Base-by-base conservation (phyloP, 257 asterid species). In the Galeopsis tetrahit region DNA sequence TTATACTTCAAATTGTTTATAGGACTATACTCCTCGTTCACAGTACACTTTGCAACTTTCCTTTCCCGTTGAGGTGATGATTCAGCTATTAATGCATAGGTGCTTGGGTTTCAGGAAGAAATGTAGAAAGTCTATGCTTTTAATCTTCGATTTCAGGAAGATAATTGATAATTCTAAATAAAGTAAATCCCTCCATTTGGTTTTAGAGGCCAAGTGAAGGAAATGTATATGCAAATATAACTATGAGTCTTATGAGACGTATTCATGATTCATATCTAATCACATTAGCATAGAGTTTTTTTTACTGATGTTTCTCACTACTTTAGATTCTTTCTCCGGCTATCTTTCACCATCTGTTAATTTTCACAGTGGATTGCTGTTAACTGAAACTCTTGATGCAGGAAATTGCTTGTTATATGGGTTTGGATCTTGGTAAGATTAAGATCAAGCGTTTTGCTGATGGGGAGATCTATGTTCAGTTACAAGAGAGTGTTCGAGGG, bases 401-500 rank as follows among this genome's bases (percentile, higher is more conserved):
- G 94, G 94, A 87, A 82, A 87, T 89, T 82, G 94, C 92, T 55
- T 84, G 92, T 67, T 87, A 87, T 73, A 82, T 87, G 92, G 92
- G 94, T 36, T 81, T 89, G 69, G 90, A 85, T 75, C 94, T 87
- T 69, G 94, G 92, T 8, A 85, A 81, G 83, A 86, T 88, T 66
- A 78, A 73, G 79, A 87, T 87, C 82, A 89, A 89, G 39, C 87
- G 90, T 10, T 89, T 89, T 82, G 96, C 94, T 17, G 96, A 89
- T 79, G 96, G 96, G 11, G 96, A 89, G 80, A 89, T 87, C 40
- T 87, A 89, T 65, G 93, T 89, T 79, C 96, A 87, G 83, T 77
- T 89, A 64, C 88, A 87, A 73, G 96, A 89, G 81, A 89, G 96
- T 82, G 96, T 89, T 39, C 79, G 96, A 68, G 96, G 96, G 60